phyloP scores from a whole-genome alignment of 441 rosid species.

The Pelargonium australe region DNA sequence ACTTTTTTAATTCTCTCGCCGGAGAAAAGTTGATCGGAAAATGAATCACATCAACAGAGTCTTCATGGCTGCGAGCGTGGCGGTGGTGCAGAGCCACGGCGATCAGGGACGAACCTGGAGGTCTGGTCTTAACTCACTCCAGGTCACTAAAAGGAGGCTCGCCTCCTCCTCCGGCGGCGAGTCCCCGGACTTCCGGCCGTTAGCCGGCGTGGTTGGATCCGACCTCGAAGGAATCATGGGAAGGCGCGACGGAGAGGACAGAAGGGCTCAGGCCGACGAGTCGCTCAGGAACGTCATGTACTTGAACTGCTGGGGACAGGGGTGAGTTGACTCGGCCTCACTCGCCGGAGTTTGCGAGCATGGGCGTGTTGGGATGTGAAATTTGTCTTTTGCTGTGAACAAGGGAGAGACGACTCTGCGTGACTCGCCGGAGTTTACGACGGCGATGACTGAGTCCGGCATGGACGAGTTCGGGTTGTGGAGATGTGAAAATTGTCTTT shows the following conservation, averaged over 20 bases:
- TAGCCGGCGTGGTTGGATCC: constrained; percentile 32
- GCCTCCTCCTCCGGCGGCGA: constrained; percentile 22
- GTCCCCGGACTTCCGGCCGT: constrained; percentile 43
- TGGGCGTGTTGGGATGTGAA: background rate
- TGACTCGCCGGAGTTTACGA: background rate
- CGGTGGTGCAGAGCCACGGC: constrained; percentile 53
- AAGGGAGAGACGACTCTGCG: background rate
- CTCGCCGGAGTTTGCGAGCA: background rate
- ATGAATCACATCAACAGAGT: constrained; percentile 54
- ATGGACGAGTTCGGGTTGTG: background rate
- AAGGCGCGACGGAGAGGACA: constrained; percentile 6
- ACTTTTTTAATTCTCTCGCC: too few species aligned
- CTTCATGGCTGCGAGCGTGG: constrained; percentile 68
- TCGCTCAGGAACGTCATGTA: constrained; percentile 70
- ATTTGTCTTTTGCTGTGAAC: background rate
- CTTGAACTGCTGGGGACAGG: constrained; percentile 82
- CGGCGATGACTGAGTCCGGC: background rate
- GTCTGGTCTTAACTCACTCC: constrained; percentile 37
- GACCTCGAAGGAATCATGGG: constrained; percentile 23
- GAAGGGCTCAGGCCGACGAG: constrained; percentile 41
- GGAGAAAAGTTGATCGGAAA: background rate
- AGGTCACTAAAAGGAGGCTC: constrained; percentile 35
- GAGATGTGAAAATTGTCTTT: background rate
- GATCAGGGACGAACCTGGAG: constrained; percentile 52
- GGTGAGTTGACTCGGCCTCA: constrained; percentile 22